These are phyloP conservation scores for Bothriochloa decipiens DNA, from an alignment of 176 grass and related monocot genomes.

Conservation along the genomic window DNA sequence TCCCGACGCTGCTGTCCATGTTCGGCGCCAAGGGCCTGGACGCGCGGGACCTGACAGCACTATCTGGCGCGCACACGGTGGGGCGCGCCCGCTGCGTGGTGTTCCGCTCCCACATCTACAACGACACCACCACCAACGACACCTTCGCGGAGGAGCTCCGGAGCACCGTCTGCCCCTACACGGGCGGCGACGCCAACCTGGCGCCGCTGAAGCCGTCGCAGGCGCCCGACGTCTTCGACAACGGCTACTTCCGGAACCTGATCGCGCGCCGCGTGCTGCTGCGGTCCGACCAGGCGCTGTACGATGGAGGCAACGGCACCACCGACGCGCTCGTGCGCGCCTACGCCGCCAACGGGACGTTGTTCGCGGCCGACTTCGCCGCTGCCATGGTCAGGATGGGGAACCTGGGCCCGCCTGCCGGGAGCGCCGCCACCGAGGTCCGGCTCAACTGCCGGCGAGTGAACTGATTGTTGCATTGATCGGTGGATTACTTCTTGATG, in stretches of 20 bases:
- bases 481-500: not conserved
- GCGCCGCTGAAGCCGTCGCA: conserved; percentile 48
- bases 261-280: conserved; percentile 60
- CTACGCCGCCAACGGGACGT: conserved; percentile 52
- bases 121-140: conserved; percentile 50
- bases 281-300: conserved; percentile 81
- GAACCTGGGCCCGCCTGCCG: conserved; percentile 33
- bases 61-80: conserved; percentile 89
- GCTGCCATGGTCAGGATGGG: conserved; percentile 76
- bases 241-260: conserved; percentile 68
- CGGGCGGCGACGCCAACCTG: conserved; percentile 61
- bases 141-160: conserved; percentile 52
- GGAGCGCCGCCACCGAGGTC: conserved; percentile 49
- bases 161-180: conserved; percentile 40
- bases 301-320: conserved; percentile 39
- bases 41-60: conserved; percentile 67
- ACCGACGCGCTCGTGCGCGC: conserved; percentile 59
- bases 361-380: conserved; percentile 55
- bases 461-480: conserved; percentile 18
- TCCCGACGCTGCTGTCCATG: conserved; percentile 47
- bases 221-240: conserved; percentile 64
- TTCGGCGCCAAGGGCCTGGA: conserved; percentile 60
- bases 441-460: conserved; percentile 66
- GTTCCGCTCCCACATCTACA: conserved; percentile 79
- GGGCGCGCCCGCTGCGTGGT: conserved; percentile 56